A percentile compares a stretch with the other conserved stretches of the same genome.
Conservation (phyloP, 345 rosid species). For the Gossypium stocksii region DNA sequence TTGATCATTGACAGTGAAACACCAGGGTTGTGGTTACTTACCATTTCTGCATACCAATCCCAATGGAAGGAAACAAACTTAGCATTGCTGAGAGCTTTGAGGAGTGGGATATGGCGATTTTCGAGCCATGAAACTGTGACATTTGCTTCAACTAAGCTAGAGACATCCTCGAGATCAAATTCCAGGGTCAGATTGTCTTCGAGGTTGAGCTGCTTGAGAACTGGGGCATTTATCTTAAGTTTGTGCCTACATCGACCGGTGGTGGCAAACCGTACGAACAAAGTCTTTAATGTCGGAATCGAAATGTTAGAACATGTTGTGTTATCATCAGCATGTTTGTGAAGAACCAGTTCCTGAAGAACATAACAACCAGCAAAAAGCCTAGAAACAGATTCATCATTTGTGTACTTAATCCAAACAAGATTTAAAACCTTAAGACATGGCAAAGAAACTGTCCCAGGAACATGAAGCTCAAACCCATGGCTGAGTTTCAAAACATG, state of each 20-base stretch:
- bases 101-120: neutral
- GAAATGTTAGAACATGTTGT: neutral
- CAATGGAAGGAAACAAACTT: constrained; percentile 6
- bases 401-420: neutral
- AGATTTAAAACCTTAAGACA: constrained; percentile 10
- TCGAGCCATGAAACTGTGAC: neutral
- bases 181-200: neutral
- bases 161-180: neutral
- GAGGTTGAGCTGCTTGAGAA: neutral
- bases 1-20: neutral
- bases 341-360: neutral
- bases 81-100: constrained; percentile 6
- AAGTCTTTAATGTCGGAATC: neutral
- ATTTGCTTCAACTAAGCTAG: constrained; percentile 11
- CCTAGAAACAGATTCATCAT: neutral
- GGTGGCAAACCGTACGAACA: neutral
- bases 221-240: neutral
- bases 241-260: neutral
- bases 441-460: neutral
- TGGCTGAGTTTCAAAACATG: neutral
- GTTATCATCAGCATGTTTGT: neutral
- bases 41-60: constrained; percentile 5
- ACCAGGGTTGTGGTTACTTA: neutral
- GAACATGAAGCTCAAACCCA: constrained; percentile 7
- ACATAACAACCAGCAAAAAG: neutral